Conservation (phyloP, 1,139 yeast genomes). For the Blastobotrys apis region DNA sequence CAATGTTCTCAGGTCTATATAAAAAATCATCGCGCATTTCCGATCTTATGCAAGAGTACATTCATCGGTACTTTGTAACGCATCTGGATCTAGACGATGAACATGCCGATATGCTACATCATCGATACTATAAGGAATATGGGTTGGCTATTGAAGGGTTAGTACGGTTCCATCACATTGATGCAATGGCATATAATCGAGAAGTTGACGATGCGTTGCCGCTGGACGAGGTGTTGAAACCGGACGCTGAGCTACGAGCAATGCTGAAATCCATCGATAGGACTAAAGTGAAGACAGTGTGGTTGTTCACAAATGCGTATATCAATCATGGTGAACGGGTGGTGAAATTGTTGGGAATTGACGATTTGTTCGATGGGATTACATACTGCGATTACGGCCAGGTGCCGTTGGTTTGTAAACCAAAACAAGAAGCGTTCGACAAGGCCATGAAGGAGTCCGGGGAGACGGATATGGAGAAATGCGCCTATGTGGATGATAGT, state of each 20-base stretch:
- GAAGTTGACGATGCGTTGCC: slow-evolving; percentile 92
- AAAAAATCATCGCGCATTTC: slow-evolving; percentile 69
- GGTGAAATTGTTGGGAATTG: slow-evolving; percentile 72
- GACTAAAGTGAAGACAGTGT: slow-evolving; percentile 51
- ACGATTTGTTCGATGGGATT: slow-evolving; percentile 88
- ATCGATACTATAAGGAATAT: slow-evolving; percentile 73
- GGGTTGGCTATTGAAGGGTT: slow-evolving; percentile 93
- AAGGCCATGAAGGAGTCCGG: slow-evolving; percentile 62
- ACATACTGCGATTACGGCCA: slow-evolving; percentile 81
- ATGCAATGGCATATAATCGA: slow-evolving; percentile 82
- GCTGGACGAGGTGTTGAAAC: slow-evolving; percentile 64
- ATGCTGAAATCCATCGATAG: slow-evolving; percentile 37
- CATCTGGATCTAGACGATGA: slow-evolving; percentile 59
- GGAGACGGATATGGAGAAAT: slow-evolving; percentile 42
- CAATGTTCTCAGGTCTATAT: slow-evolving; percentile 45
- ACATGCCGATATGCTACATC: slow-evolving; percentile 71
- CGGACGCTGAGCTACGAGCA: slow-evolving; percentile 40
- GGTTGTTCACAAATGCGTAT: slow-evolving; percentile 96
- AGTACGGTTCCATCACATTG: slow-evolving; percentile 74
- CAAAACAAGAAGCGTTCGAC: slow-evolving; percentile 59
- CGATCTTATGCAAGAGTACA: slow-evolving; percentile 81
- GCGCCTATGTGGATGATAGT: slow-evolving; percentile 62
- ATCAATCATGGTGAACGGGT: slow-evolving; percentile 78
- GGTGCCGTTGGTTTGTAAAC: slow-evolving; percentile 76
- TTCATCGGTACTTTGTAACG: slow-evolving; percentile 73